These are phyloP conservation scores for Coleophoma crateriformis DNA, from an alignment of 2,329 filamentous ascomycete species.

Conservation along the genomic window DNA sequence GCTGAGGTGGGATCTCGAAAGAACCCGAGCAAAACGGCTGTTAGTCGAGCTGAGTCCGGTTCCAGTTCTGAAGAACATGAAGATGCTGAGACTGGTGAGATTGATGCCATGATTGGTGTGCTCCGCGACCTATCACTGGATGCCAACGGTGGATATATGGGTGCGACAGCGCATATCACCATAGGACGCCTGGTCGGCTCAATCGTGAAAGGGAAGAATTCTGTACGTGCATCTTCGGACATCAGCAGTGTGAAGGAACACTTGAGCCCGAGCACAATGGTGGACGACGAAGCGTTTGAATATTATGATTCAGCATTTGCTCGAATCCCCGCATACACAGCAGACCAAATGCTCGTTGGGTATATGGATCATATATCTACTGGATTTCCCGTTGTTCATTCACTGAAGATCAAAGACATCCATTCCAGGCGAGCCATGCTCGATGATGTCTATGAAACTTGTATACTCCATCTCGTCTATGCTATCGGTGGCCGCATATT, in stretches of 20 bases:
- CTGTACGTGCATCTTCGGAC: background rate
- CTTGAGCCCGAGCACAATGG: background rate
- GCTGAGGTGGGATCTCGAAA: too few relatives aligned
- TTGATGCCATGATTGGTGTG: slow-evolving; percentile 13
- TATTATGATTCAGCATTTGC: slow-evolving; percentile 8
- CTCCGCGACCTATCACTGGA: slow-evolving; percentile 17
- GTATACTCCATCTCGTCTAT: slow-evolving; percentile 24
- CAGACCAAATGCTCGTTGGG: slow-evolving; percentile 17
- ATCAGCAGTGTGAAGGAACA: background rate
- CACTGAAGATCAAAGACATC: slow-evolving; percentile 14
- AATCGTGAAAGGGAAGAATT: slow-evolving; percentile 14
- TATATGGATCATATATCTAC: slow-evolving; percentile 22
- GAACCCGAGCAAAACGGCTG: background rate
- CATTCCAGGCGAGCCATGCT: slow-evolving; percentile 14
- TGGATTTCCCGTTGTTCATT: slow-evolving; percentile 19
- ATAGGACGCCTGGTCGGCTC: slow-evolving; percentile 17
- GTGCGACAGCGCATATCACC: slow-evolving; percentile 17
- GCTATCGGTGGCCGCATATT: slow-evolving; percentile 25
- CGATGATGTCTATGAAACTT: slow-evolving; percentile 11
- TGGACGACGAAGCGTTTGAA: background rate
- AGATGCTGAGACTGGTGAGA: background rate
- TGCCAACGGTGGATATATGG: slow-evolving; percentile 18
- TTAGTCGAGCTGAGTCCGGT: background rate
- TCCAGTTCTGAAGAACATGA: background rate
- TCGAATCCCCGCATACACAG: slow-evolving; percentile 14